Evolutionary conservation across 441 rosid genomes (phyloP), one percentile per base, ranked within the genome.

Genomic region (Jatropha podagrica): DNA sequence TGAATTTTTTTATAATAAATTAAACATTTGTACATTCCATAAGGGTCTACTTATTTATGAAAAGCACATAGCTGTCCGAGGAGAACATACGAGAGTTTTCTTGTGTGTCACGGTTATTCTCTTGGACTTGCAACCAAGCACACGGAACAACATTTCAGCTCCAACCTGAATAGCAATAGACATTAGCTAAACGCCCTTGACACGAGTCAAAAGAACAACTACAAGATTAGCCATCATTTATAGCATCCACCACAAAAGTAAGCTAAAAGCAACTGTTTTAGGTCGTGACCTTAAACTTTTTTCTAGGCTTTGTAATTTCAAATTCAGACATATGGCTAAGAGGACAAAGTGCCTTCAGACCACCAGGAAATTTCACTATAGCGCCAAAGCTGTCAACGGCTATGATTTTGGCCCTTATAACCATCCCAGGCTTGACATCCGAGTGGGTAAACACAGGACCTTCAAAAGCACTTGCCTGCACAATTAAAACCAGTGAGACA

Each of bases 381-480:
- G 99, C 98, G 78, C 99, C 98, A 76, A 91, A 94, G 77, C 85
- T 83, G 78, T 94, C 97, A 51, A 94, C 91, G 72, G 91, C 86
- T 76, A 88, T 79, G 73, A 94, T 74, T 85, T 90, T 92, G 68
- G 96, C 98, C 84, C 86, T 88, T 67, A 89, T 85, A 80, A 91
- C 92, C 98, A 96, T 92, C 81, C 99, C 99, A 72, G 99, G 97
- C 85, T 91, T 92, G 75, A 94, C 98, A 81, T 96, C 99, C 27
- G 97, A 90, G 85, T 94, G 99, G 74, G 91, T 90, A 84, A 92
- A 91, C 26, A 91, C 96, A 69, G 90, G 86, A 23, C 97, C 98
- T 86, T 94, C 97, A 85, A 96, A 89, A 78, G 97, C 98, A 73
- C 95, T 91, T 73, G 92, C 96, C 99, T 96, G 90, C 74, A 85